Evolutionary conservation across 2,329 filamentous ascomycete species (phyloP), one percentile per base, ranked within the genome.

Genomic region (Pseudocercospora ulei): DNA sequence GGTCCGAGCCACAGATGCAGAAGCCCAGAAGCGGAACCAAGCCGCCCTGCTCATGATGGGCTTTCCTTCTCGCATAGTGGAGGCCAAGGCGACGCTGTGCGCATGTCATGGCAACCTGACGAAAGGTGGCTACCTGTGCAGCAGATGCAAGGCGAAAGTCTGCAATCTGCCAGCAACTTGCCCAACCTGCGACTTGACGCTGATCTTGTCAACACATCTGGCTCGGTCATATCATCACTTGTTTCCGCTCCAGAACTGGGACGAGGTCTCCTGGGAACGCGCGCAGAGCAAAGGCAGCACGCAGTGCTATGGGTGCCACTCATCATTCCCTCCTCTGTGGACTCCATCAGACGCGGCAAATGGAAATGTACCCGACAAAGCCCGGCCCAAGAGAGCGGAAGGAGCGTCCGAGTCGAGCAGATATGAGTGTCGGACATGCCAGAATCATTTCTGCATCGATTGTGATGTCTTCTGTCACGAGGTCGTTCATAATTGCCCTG

Each of bases 401-500:
- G 59, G 80, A 1, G 79, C 87, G 27, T 88, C 82, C 59, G 84
- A 92, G 65, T 90, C 82, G 56, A 78, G 81, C 31, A 69, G 90
- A 35, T 98, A 98, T 59, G 83, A 82, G 43, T 98, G 90, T 60
- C 75, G 80, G 51, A 78, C 80, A n/a, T 98, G 90, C 62, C 65
- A 72, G 2, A 78, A 82, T 43, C 88, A 96, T 63, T 98, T 96
- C 59, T 98, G 90, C 67, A 92, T 98, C 49, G 90, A 98, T 60
- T 98, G 90, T 61, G 90, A 98, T 61, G 77, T 95, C 14, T 95
- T 90, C 64, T 82, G 84, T 14, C 90, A 98, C 59, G 86, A 95
- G 64, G 76, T 92, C 7, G 74, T 94, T 35, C 88, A 98, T 60
- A 96, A 96, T 62, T 98, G 90, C 56, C 87, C 90, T 0, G 88